These are phyloP conservation scores for Pseudomonodictys pantanalensis DNA, from an alignment of 495 filamentous ascomycete genomes.

Conservation along the genomic window DNA sequence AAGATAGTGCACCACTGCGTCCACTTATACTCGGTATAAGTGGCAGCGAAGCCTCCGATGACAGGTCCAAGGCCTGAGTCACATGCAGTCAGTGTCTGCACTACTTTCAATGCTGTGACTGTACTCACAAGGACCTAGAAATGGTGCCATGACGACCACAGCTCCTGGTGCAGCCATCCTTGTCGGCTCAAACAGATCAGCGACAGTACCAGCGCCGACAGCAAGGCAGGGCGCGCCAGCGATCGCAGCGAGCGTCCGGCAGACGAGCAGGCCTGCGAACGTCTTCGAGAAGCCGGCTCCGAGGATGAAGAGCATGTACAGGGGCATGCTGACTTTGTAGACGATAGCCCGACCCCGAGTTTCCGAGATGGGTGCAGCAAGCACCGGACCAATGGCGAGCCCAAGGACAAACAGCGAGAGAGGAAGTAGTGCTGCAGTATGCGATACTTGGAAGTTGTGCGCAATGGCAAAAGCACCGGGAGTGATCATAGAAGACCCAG, in stretches of 20 bases:
- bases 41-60: conserved; percentile 58
- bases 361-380: conserved; percentile 40
- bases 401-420: conserved; percentile 38
- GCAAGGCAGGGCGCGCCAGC: conserved; percentile 52
- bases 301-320: conserved; percentile 58
- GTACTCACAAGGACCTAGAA: conserved; percentile 52
- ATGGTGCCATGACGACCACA: conserved; percentile 53
- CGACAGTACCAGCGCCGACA: conserved; percentile 53
- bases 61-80: conserved; percentile 46
- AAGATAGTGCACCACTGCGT: conserved; percentile 55
- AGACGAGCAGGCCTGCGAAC: conserved; percentile 54
- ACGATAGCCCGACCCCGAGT: conserved; percentile 34
- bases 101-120: neutral
- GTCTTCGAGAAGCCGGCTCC: conserved; percentile 56
- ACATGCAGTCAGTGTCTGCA: neutral
- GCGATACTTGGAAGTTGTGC: conserved; percentile 34
- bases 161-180: conserved; percentile 44
- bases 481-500: conserved; percentile 31
- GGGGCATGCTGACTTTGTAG: conserved; percentile 41
- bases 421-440: conserved; percentile 33
- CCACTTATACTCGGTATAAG: conserved; percentile 60
- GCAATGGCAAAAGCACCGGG: conserved; percentile 29
- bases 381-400: conserved; percentile 35
- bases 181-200: conserved; percentile 51
- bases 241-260: conserved; percentile 62